These are phyloP conservation scores for Strobilomyces confusus DNA, from an alignment of 768 basidiomycete genomes.

Conservation along the genomic window DNA sequence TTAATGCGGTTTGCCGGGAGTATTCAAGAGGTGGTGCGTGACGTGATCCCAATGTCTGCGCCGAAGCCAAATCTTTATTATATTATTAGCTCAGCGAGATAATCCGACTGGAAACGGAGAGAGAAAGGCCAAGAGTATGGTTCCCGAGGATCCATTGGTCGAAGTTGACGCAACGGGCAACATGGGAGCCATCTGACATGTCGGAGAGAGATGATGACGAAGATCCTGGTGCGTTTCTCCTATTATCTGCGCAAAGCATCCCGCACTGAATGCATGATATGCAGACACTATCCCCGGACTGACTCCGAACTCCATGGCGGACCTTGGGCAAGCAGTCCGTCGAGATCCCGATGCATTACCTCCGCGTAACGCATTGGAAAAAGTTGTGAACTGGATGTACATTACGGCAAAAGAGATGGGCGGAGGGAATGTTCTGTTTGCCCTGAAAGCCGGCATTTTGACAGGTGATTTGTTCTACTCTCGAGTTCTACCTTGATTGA, in stretches of 20 bases:
- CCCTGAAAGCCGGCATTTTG: constrained; percentile 65
- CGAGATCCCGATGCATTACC: constrained; percentile 76
- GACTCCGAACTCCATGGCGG: constrained; percentile 37
- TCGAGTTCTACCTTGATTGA: neutral
- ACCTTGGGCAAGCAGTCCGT: constrained; percentile 54
- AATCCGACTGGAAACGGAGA: constrained; percentile 47
- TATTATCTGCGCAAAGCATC: neutral
- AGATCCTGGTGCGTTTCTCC: constrained; percentile 47
- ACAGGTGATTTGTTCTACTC: constrained; percentile 40
- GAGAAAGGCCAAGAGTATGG: constrained; percentile 48
- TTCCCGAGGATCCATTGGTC: constrained; percentile 40
- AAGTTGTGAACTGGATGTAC: constrained; percentile 44
- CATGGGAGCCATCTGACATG: constrained; percentile 44
- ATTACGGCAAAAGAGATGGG: constrained; percentile 36
- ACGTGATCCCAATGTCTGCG: neutral
- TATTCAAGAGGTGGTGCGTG: constrained; percentile 34
- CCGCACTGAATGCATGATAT: neutral
- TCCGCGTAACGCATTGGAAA: constrained; percentile 57
- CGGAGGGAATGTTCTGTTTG: constrained; percentile 62
- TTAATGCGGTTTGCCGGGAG: constrained; percentile 36
- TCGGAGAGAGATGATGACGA: constrained; percentile 58
- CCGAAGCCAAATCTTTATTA: neutral
- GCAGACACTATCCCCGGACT: constrained; percentile 57
- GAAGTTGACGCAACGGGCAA: constrained; percentile 40
- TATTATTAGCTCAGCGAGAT: constrained; percentile 51